Base-by-base conservation (phyloP, 176 grass and related monocot species). In the Zizania latifolia region DNA sequence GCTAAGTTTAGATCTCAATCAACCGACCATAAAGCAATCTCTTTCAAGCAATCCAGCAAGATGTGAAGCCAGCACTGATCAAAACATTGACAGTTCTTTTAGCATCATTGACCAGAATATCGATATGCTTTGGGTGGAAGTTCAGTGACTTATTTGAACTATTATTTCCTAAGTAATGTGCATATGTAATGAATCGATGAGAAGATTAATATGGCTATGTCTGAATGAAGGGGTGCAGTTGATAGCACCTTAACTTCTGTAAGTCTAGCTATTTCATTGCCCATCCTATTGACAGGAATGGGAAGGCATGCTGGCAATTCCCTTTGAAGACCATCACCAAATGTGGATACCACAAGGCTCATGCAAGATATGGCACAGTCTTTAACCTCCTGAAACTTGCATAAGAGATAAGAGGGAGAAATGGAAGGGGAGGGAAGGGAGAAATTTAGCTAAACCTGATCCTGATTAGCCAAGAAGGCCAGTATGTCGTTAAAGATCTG, bases 201-300 rank as follows among this genome's bases (percentile, higher is more conserved):
- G 45, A 9, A 23, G 2, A 72, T 26, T 12, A 17, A 38, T 6
- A 16, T 37, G 28, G 10, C 30, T 22, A 3, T 12, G 46, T 37
- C 12, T 43, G 19, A 15, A 24, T n/a, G n/a, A n/a, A n/a, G n/a
- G 36, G 1, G 16, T 68, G 30, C 36, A n/a, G 11, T 41, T 15
- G 21, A 21, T 12, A 60, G 19, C 56, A 93, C 94, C 88, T 97
- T 97, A 59, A n/a, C n/a, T n/a, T n/a, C n/a, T n/a, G n/a, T n/a
- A n/a, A n/a, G n/a, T n/a, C n/a, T n/a, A n/a, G n/a, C n/a, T n/a
- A n/a, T n/a, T n/a, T n/a, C n/a, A n/a, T n/a, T n/a, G n/a, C n/a
- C n/a, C n/a, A n/a, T n/a, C 70, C 94, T 89, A 80, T 97, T 90
- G 66, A 97, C 94, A 45, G 93, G 90, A 76, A 97, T 93, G 27